Base-by-base conservation (phyloP, 805 yeast genomes). In the Ogataea philodendri region DNA sequence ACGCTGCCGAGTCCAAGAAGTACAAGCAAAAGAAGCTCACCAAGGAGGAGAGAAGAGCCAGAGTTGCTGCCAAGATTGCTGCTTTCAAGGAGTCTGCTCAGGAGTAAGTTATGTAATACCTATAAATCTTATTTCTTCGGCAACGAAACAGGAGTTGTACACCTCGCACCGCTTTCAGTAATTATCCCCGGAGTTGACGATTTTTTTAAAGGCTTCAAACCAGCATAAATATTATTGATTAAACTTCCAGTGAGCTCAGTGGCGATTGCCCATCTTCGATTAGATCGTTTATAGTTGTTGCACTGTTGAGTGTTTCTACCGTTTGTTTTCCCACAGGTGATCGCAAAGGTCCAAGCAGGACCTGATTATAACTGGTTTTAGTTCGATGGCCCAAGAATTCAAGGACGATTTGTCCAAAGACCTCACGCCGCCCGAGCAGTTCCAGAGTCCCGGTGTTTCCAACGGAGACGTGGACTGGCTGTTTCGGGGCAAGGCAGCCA, bases 1-100 rank as follows among this genome's bases (percentile, higher is more conserved):
- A 87, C 80, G 95, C 95, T 78, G 95, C 94, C 68, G 86, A 81
- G 72, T 80, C 95, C 55, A 84, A 82, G 81, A 87, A 90, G 78
- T 85, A 70, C 96, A 82, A 77, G 74, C 81, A 77, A 67, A 72
- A 64, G 63, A 90, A 85, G 77, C 81, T 90, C 72, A 78, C 97
- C 75, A 78, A 64, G 64, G 97, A 77, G 64, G 85, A 93, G 81
- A 84, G 95, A 78, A 66, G 74, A 58, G 96, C 84, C 59, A 83
- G 77, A 66, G 77, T 93, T 69, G 87, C 80, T 65, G 85, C 82
- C 69, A 90, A 87, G 87, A 88, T 93, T 69, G 94, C 93, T 68
- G 88, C 81, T 68, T 84, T 82, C 83, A 74, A 84, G 68, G 75
- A n/a, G n/a, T n/a, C 74, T 55, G 64, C 59, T 43, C 62, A 67